Base-by-base conservation (phyloP, 371 early-diverging fungal genomes). In the Mortierella sp. region DNA sequence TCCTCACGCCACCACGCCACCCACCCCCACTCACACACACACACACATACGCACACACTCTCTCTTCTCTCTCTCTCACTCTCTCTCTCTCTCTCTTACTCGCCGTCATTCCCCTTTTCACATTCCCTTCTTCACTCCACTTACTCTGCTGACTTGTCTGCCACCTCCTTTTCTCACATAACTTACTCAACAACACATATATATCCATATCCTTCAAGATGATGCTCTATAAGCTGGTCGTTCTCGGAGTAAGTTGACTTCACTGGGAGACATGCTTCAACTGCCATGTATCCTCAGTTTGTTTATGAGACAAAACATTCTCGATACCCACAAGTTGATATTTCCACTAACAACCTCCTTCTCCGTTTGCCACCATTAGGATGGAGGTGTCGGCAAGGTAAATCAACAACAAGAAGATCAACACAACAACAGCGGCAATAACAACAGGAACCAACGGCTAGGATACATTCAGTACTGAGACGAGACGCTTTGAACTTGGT, bases 201-300 rank as follows among this genome's bases (percentile, higher is more conserved):
- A 52, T 52, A 38, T 55, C 1, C 42, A 71, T n/a, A 28, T 28
- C 44, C 44, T 58, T 42, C 74, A 79, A 74, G 73, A 74, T 79
- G 79, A 79, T 79, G 81, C 85, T 81, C 82, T 81, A 81, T 60
- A 84, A 81, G 74, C 77, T 84, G 81, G 81, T 81, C 77, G 81
- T 84, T 70, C 85, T 81, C 74, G 85, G 81, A 58, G 84, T 79
- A 79, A 52, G 79, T 73, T 55, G 55, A 19, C 45, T 55, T 71
- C 48, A 10, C 11, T 71, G 10, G 50, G 19, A 47, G 16, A 13
- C 55, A 52, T 73, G 21, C 28, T 47, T 75, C 45, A 8, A 21
- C 44, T n/a, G 34, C 44, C 55, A 24, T 48, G 26, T 44, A 38
- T 38, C 42, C 42, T 26, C 34, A 19, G 8, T n/a, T 8, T 54